These are phyloP conservation scores for Alopecurus myosuroides DNA, from an alignment of 176 grass and related monocot species.

Conservation along the genomic window DNA sequence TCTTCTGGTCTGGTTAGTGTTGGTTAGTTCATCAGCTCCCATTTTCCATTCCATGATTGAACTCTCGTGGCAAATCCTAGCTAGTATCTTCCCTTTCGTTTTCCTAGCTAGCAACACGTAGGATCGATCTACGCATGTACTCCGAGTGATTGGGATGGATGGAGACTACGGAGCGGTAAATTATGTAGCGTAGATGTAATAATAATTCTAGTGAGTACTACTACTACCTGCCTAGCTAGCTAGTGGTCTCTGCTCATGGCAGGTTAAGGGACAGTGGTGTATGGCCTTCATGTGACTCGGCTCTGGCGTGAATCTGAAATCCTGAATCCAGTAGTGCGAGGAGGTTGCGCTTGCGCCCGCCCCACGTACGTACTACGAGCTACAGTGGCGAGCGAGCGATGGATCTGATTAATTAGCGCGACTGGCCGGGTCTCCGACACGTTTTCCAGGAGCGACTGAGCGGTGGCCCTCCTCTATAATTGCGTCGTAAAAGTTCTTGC, in stretches of 20 bases:
- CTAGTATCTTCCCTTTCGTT: not conserved
- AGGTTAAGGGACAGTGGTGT: conserved; percentile 19
- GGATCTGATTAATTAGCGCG: not conserved
- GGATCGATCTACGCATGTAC: not conserved
- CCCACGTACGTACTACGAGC: conserved; percentile 4
- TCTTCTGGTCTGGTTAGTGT: not conserved
- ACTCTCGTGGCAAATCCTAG: not conserved
- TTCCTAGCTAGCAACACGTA: too few relatives aligned
- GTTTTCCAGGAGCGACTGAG: conserved; percentile 4
- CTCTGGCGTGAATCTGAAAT: conserved; percentile 30
- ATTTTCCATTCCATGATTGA: not conserved
- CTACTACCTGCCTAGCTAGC: not conserved
- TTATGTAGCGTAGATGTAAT: not conserved
- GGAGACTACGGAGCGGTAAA: conserved; percentile 21
- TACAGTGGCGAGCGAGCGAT: conserved; percentile 3
- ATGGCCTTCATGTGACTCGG: conserved; percentile 31
- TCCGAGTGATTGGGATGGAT: not conserved
- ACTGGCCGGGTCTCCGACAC: conserved; percentile 25
- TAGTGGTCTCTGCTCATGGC: not conserved
- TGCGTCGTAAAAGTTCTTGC: not conserved
- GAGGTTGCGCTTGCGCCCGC: conserved; percentile 4
- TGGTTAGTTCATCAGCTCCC: conserved; percentile 1
- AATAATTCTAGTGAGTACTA: not conserved
- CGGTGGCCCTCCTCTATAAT: not conserved
- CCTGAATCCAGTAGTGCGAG: conserved; percentile 20